Percentiles rank a stretch among this genome's conserved stretches.
Conservation (phyloP, 2,329 filamentous ascomycete species). For the Paecilomyces formosus region DNA sequence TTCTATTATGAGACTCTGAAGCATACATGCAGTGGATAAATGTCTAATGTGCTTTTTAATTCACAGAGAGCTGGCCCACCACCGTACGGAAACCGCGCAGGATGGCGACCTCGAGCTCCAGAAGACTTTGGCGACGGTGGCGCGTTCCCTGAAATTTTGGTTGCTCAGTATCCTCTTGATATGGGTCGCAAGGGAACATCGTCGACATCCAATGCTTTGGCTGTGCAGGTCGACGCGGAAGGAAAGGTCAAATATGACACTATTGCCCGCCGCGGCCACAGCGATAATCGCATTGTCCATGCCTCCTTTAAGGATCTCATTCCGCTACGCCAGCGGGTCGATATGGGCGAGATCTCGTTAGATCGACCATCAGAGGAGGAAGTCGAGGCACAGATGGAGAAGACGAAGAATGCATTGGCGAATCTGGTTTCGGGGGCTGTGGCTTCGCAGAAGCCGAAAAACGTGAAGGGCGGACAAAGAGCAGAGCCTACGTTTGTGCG, state of each 20-base stretch:
- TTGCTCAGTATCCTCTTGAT: slow-evolving; percentile 91
- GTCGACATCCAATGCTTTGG: slow-evolving; percentile 72
- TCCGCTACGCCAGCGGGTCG: slow-evolving; percentile 82
- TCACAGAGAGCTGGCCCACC: slow-evolving; percentile 70
- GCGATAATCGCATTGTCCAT: slow-evolving; percentile 77
- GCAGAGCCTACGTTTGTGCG: slow-evolving; percentile 88
- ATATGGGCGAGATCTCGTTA: slow-evolving; percentile 84
- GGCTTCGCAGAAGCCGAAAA: slow-evolving; percentile 92
- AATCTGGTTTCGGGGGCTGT: slow-evolving; percentile 77
- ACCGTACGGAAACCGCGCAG: slow-evolving; percentile 74
- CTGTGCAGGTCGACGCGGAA: slow-evolving; percentile 83
- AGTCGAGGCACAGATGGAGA: slow-evolving; percentile 74
- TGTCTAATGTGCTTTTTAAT: slow-evolving; percentile 6
- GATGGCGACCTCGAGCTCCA: slow-evolving; percentile 81
- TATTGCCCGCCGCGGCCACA: slow-evolving; percentile 83
- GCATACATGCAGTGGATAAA: slow-evolving; percentile 9
- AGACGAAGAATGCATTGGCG: slow-evolving; percentile 79
- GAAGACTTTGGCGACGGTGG: slow-evolving; percentile 96
- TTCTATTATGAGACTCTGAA: slow-evolving; percentile 2
- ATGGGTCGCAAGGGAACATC: slow-evolving; percentile 76
- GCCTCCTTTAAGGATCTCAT: slow-evolving; percentile 96
- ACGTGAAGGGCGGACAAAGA: slow-evolving; percentile 70
- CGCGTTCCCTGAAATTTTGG: slow-evolving; percentile 85
- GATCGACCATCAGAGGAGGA: slow-evolving; percentile 78
- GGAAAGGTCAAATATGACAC: slow-evolving; percentile 96